Conservation (phyloP, 106 monocot genomes). For the Acorus gramineus region DNA sequence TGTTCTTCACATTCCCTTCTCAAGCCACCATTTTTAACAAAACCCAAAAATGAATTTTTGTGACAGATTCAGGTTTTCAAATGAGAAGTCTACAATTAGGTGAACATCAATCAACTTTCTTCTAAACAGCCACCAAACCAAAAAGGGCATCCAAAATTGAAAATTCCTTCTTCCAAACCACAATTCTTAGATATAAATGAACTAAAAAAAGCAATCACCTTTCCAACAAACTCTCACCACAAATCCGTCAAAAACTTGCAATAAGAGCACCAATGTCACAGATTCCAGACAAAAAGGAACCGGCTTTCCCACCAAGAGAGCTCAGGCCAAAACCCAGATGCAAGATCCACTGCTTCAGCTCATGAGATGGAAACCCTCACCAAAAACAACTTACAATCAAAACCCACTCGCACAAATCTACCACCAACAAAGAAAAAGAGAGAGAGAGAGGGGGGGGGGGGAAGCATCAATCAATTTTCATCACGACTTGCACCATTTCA, state of each 20-base stretch:
- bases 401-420: background rate
- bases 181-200: too few relatives aligned
- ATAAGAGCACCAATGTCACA: too few relatives aligned
- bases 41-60: background rate
- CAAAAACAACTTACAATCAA: background rate
- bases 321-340: conserved; percentile 13
- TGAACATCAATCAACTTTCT: background rate
- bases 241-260: conserved; percentile 6
- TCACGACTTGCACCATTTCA: too few relatives aligned
- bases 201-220: conserved; percentile 14
- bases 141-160: background rate
- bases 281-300: too few relatives aligned
- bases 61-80: too few relatives aligned
- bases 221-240: background rate
- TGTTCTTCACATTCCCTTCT: background rate
- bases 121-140: conserved; percentile 2
- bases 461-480: too few relatives aligned
- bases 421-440: too few relatives aligned
- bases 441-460: too few relatives aligned
- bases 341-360: conserved; percentile 19
- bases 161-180: background rate
- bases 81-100: too few relatives aligned
- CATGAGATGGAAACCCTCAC: conserved; percentile 3
- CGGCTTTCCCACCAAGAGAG: too few relatives aligned
- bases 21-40: conserved; percentile 2